These are phyloP conservation scores for Diaporthe sp. DNA, from an alignment of 2,329 filamentous ascomycete genomes.

Conservation along the genomic window DNA sequence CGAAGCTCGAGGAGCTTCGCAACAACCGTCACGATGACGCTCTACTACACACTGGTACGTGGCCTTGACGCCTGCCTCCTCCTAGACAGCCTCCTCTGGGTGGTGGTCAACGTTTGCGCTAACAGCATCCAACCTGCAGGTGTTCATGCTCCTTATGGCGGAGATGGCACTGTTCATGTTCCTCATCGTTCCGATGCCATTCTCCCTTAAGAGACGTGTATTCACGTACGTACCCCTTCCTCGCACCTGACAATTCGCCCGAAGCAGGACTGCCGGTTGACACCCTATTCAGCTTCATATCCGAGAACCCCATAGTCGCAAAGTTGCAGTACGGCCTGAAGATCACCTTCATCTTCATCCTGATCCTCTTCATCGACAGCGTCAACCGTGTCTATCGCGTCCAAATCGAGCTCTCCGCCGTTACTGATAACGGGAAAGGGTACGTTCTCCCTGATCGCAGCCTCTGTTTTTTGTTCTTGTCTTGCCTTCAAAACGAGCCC, in stretches of 20 bases:
- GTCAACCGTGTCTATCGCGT: slow-evolving; percentile 97
- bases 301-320: slow-evolving; percentile 84
- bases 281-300: slow-evolving; percentile 79
- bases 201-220: slow-evolving; percentile 85
- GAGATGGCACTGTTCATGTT: slow-evolving; percentile 88
- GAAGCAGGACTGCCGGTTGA: background rate
- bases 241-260: background rate
- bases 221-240: slow-evolving; percentile 70
- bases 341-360: slow-evolving; percentile 99
- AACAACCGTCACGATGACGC: slow-evolving; percentile 62
- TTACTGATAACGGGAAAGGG: slow-evolving; percentile 71
- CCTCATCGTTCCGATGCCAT: slow-evolving; percentile 88
- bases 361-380: slow-evolving; percentile 97
- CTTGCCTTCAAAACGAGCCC: background rate
- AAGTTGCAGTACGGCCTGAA: slow-evolving; percentile 98
- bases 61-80: background rate
- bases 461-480: background rate
- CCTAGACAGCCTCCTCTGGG: background rate
- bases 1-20: slow-evolving; percentile 25
- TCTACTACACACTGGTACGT: slow-evolving; percentile 68
- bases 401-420: slow-evolving; percentile 85
- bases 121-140: slow-evolving; percentile 61
- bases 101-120: too few relatives aligned
- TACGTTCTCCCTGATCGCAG: slow-evolving; percentile 52
- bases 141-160: slow-evolving; percentile 84